Evolutionary conservation across 177 flowering plant species (phyloP).

Genomic region (Vitis hybrid): DNA sequence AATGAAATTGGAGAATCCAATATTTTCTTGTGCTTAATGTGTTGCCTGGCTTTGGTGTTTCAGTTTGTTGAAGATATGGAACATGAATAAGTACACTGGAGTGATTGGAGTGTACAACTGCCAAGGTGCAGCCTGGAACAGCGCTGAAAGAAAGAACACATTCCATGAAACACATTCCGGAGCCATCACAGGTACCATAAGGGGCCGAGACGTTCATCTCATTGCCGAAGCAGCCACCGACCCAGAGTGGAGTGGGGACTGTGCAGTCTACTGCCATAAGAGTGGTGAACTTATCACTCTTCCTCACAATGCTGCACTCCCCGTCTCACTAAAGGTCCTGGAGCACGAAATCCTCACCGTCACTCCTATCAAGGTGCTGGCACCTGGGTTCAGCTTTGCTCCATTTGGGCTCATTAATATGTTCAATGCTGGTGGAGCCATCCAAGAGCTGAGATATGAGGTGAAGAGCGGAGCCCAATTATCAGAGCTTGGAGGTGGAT

Average conservation of each 20-base stretch:
- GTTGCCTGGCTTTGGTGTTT: slow-evolving; percentile 1
- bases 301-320: slow-evolving; percentile 43
- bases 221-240: slow-evolving; percentile 53
- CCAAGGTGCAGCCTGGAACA: slow-evolving; percentile 98
- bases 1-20: background rate
- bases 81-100: slow-evolving; percentile 94
- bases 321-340: slow-evolving; percentile 56
- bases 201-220: slow-evolving; percentile 65
- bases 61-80: slow-evolving; percentile 97
- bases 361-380: slow-evolving; percentile 48
- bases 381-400: slow-evolving; percentile 47
- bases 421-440: slow-evolving; percentile 86
- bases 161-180: slow-evolving; percentile 57
- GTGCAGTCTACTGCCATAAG: slow-evolving; percentile 44
- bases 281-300: slow-evolving; percentile 37
- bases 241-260: slow-evolving; percentile 57
- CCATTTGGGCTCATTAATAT: slow-evolving; percentile 62
- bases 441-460: slow-evolving; percentile 61
- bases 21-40: background rate
- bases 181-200: slow-evolving; percentile 48
- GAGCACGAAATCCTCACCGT: slow-evolving; percentile 58
- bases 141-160: slow-evolving; percentile 58
- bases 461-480: slow-evolving; percentile 26
- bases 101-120: slow-evolving; percentile 92
- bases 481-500: slow-evolving; percentile 24